Conservation (phyloP, 495 filamentous ascomycete genomes). For the Talaromyces ruber region DNA sequence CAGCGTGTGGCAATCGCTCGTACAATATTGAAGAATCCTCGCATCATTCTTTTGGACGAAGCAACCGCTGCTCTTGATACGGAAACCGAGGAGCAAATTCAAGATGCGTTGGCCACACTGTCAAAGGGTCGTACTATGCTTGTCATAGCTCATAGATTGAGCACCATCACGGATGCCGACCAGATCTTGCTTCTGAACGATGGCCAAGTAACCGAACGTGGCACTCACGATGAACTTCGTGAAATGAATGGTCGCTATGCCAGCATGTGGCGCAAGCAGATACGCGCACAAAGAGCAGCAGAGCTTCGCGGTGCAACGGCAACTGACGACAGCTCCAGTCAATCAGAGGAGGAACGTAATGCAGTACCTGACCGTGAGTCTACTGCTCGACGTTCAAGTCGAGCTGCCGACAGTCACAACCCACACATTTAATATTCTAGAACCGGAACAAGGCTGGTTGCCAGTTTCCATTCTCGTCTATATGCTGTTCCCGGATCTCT, state of each 20-base stretch:
- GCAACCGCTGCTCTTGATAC: slow-evolving; percentile 93
- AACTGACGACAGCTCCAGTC: slow-evolving; percentile 44
- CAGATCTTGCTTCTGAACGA: slow-evolving; percentile 89
- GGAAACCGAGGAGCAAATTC: slow-evolving; percentile 94
- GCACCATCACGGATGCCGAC: slow-evolving; percentile 89
- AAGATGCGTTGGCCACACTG: slow-evolving; percentile 71
- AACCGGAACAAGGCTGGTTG: background rate
- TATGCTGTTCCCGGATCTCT: background rate
- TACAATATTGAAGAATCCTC: slow-evolving; percentile 91
- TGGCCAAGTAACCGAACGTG: slow-evolving; percentile 74
- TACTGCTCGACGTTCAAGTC: slow-evolving; percentile 10
- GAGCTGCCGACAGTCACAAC: slow-evolving; percentile 13
- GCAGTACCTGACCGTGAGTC: slow-evolving; percentile 15
- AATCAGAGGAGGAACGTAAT: slow-evolving; percentile 42
- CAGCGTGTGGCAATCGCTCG: slow-evolving; percentile 95
- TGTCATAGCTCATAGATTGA: slow-evolving; percentile 80
- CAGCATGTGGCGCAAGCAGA: slow-evolving; percentile 95
- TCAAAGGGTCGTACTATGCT: slow-evolving; percentile 78
- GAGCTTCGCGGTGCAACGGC: slow-evolving; percentile 29
- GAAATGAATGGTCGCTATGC: slow-evolving; percentile 71
- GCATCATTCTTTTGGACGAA: slow-evolving; percentile 93
- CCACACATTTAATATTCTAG: background rate
- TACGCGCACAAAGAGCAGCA: slow-evolving; percentile 74
- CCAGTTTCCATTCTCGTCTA: background rate
- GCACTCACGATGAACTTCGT: slow-evolving; percentile 80